Evolutionary conservation across 108 stramenopile species (phyloP).

Genomic region (Bacterosira constricta): DNA sequence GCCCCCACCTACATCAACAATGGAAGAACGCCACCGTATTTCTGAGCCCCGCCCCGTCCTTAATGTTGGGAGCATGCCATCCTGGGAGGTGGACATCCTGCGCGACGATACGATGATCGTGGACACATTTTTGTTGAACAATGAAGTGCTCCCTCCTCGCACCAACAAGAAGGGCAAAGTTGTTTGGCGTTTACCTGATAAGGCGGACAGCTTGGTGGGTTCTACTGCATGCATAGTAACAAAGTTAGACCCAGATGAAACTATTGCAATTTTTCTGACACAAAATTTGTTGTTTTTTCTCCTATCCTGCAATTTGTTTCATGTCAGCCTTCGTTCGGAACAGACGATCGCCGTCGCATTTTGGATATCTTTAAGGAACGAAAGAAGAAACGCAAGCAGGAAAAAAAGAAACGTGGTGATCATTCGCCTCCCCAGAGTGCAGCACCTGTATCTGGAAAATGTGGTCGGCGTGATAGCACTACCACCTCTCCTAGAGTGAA

Average conservation of each 20-base stretch:
- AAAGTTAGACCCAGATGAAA: neutral
- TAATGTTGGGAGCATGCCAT: conserved; percentile 28
- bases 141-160: conserved; percentile 67
- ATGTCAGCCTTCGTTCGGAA: conserved; percentile 69
- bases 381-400: conserved; percentile 67
- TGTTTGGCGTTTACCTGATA: conserved; percentile 71
- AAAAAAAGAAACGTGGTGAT: conserved; percentile 39
- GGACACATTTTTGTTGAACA: conserved; percentile 59
- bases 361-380: conserved; percentile 78
- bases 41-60: conserved; percentile 63
- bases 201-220: conserved; percentile 40
- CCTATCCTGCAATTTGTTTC: no score
- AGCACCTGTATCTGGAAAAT: neutral
- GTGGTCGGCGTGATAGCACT: neutral
- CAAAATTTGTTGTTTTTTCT: neutral
- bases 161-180: conserved; percentile 70
- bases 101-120: conserved; percentile 68
- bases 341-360: conserved; percentile 73
- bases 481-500: neutral
- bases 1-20: conserved; percentile 18
- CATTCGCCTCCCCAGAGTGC: neutral
- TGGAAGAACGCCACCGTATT: conserved; percentile 79
- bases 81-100: conserved; percentile 79
- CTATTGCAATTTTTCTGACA: neutral
- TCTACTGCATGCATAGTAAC: neutral